Evolutionary conservation across 75 land plant genomes (phyloP), one percentile per base, ranked within the genome.

Genomic region (Picea sitchensis): DNA sequence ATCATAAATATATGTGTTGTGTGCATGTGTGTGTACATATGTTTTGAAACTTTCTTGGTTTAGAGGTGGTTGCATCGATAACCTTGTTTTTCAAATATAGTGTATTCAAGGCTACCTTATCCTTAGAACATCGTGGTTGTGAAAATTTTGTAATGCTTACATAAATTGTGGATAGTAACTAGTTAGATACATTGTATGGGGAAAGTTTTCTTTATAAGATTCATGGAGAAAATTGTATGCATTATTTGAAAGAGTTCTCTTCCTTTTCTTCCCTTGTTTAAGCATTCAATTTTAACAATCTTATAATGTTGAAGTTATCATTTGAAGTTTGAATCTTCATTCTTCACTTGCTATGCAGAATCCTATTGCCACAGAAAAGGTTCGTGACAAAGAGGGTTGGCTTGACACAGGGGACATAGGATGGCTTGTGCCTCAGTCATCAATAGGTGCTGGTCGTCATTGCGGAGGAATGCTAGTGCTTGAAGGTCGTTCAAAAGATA

Each of bases 401-500:
- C 78, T 96, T 60, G 87, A 87, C 78, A 92, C 99, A 31, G 99
- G 99, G 65, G 99, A 96, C 80, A 77, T 96, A 56, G 99, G 99
- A 32, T 96, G 99, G 99, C 75, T 94, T 87, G 91, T 82, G 20
- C 98, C 99, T 21, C 78, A 83, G 11, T 84, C 82, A 76, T 74
- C 80, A 68, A 74, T 20, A 18, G 98, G 98, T 18, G 85, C 91
- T 58, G 90, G 91, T 84, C 91, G 93, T 76, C 72, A 51, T 15
- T 91, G 95, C 91, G 93, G 98, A 32, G 95, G 93, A 69, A 81
- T 88, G 47, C 61, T 96, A 61, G 98, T 95, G 77, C 87, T 96
- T 56, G 98, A 96, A 69, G 98, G 99, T 20, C 99, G 99, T 36
- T 92, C 88, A 18, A 96, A 96, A 80, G 99, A 96, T 74, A 96